Evolutionary conservation across 768 basidiomycete genomes (phyloP).

Genomic region (Trametes villosa): DNA sequence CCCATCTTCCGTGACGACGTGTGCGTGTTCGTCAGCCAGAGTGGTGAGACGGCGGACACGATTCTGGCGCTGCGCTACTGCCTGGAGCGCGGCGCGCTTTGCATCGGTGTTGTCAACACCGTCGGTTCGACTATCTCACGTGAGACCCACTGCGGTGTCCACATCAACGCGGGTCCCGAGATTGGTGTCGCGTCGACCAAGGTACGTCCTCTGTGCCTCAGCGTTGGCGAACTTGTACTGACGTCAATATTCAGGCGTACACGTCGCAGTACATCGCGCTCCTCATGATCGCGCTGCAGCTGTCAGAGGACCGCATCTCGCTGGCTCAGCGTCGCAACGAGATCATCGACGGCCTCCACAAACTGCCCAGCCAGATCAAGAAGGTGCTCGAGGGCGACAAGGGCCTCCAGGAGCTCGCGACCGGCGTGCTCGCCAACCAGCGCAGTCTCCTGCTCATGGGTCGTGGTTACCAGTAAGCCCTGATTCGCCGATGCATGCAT

Average conservation of each 20-base stretch:
- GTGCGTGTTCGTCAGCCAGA: slow-evolving; percentile 95
- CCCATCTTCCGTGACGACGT: slow-evolving; percentile 99
- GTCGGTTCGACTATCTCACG: slow-evolving; percentile 98
- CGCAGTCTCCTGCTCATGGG: slow-evolving; percentile 96
- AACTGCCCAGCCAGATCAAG: slow-evolving; percentile 89
- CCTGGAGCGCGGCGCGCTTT: slow-evolving; percentile 93
- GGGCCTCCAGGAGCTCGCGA: slow-evolving; percentile 79
- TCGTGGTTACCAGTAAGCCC: slow-evolving; percentile 88
- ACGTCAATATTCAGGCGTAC: slow-evolving; percentile 66
- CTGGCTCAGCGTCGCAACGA: slow-evolving; percentile 87
- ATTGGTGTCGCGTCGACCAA: slow-evolving; percentile 99
- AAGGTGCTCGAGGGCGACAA: slow-evolving; percentile 81
- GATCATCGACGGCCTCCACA: slow-evolving; percentile 92
- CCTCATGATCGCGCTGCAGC: slow-evolving; percentile 97
- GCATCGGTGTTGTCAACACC: slow-evolving; percentile 97
- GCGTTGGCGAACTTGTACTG: neutral
- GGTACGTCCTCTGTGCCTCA: slow-evolving; percentile 41
- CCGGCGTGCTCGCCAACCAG: slow-evolving; percentile 73
- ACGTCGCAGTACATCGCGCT: slow-evolving; percentile 99
- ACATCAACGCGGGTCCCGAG: slow-evolving; percentile 99
- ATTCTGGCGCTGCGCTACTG: slow-evolving; percentile 97
- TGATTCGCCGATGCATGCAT: neutral
- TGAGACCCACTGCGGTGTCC: slow-evolving; percentile 98
- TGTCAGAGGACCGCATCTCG: slow-evolving; percentile 96
- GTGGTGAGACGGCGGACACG: slow-evolving; percentile 98